A percentile compares a stretch with the other conserved stretches of the same genome.
Conservation (phyloP, 192 early-diverging fungal genomes). For the Kappamyces sp. region DNA sequence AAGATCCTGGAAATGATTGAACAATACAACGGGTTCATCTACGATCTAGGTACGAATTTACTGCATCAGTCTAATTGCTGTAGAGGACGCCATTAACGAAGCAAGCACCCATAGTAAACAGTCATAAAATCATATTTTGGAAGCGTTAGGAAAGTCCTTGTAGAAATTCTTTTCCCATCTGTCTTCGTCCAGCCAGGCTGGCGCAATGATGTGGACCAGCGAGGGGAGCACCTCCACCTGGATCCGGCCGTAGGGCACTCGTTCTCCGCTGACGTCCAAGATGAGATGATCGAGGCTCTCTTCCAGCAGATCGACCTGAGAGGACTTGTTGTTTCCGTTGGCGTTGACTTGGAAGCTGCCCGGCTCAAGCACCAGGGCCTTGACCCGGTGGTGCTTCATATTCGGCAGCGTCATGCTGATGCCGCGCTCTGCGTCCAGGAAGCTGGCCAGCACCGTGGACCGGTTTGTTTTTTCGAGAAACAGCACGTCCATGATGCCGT, state of each 20-base stretch:
- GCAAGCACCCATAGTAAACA: too few relatives aligned
- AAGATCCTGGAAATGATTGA: constrained; percentile 13
- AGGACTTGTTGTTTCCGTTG: too few relatives aligned
- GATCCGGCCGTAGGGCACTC: constrained; percentile 6
- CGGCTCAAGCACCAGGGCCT: constrained; percentile 56
- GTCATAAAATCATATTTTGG: too few relatives aligned
- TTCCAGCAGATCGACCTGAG: too few relatives aligned
- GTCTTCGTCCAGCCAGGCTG: constrained; percentile 8
- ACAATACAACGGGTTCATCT: constrained; percentile 2
- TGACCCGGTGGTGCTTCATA: constrained; percentile 36
- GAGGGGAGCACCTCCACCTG: constrained; percentile 11
- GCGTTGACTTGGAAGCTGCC: too few relatives aligned
- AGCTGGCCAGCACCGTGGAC: constrained; percentile 33
- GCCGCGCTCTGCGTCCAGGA: constrained; percentile 36
- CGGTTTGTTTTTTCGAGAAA: constrained; percentile 38
- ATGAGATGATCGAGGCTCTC: constrained; percentile 1
- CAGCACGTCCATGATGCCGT: constrained; percentile 47
- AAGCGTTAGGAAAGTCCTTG: constrained; percentile 4
- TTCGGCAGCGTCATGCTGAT: constrained; percentile 40
- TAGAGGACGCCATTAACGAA: constrained; percentile 1
- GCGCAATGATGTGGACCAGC: constrained; percentile 1
- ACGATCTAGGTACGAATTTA: background rate
- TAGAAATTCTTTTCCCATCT: constrained; percentile 15
- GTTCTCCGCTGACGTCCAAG: constrained; percentile 14
- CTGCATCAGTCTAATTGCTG: background rate